Percentiles rank a stretch among this genome's conserved stretches.
Evolutionary conservation across 225 moss, liverwort and hornwort species (phyloP).

Genomic region (Rhytidiadelphus loreus): DNA sequence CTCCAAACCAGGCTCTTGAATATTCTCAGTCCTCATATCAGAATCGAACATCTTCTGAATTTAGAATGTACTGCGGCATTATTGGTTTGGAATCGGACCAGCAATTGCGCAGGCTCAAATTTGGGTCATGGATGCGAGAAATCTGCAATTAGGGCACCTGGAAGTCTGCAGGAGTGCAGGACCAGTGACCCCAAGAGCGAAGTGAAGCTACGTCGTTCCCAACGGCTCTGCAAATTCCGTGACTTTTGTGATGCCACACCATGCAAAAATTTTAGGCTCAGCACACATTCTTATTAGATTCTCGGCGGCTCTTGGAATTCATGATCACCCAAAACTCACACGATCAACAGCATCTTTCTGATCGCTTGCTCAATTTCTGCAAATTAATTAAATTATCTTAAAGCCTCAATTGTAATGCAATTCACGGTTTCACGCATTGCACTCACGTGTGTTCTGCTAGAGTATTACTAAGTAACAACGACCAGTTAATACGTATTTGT

Average conservation of each 20-base stretch:
- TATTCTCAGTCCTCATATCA: neutral
- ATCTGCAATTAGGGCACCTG: neutral
- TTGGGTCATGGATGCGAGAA: neutral
- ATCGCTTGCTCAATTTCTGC: neutral
- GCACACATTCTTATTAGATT: neutral
- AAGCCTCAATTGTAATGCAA: neutral
- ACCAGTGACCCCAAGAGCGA: neutral
- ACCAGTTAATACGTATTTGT: neutral
- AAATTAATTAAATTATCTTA: neutral
- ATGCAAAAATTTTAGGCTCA: neutral
- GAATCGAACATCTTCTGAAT: neutral
- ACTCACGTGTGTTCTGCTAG: slow-evolving; percentile 1
- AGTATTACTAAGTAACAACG: neutral
- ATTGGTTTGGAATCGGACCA: neutral
- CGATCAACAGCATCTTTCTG: neutral
- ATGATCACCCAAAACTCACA: neutral
- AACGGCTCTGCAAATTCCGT: neutral
- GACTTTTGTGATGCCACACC: neutral
- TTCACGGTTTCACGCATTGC: neutral
- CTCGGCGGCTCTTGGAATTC: neutral
- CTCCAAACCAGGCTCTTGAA: neutral
- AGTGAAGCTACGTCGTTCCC: neutral
- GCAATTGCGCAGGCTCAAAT: neutral
- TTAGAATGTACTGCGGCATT: neutral
- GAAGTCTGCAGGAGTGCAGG: too few relatives aligned